Evolutionary conservation across 345 rosid species (phyloP).

Genomic region (Cochlearia excelsa): DNA sequence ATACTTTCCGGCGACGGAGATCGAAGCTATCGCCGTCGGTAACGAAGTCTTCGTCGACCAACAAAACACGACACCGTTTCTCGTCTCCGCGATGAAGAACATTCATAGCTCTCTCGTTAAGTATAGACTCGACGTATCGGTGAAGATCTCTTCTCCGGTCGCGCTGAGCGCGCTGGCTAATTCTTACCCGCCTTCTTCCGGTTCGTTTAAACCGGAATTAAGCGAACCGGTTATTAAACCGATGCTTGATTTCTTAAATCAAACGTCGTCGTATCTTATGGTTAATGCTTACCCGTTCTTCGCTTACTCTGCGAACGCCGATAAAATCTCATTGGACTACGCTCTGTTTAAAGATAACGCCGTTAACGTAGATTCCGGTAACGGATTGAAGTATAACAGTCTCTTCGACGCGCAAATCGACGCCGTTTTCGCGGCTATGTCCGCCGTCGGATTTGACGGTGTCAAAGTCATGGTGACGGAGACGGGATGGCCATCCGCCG

Average conservation of each 20-base stretch:
- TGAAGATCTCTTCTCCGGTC: constrained; percentile 72
- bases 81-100: constrained; percentile 85
- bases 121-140: constrained; percentile 43
- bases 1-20: constrained; percentile 55
- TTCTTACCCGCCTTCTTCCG: constrained; percentile 82
- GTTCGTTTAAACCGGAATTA: constrained; percentile 63
- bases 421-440: constrained; percentile 85
- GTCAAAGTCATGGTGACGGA: constrained; percentile 67
- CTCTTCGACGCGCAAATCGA: constrained; percentile 88
- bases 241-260: constrained; percentile 60
- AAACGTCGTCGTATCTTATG: constrained; percentile 70
- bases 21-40: constrained; percentile 84
- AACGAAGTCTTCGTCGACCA: constrained; percentile 89
- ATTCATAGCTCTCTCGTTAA: constrained; percentile 59
- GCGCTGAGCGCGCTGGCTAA: constrained; percentile 58
- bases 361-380: constrained; percentile 75
- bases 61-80: constrained; percentile 54
- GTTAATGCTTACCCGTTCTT: constrained; percentile 85
- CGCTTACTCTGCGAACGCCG: constrained; percentile 65
- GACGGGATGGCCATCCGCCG: constrained; percentile 97
- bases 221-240: constrained; percentile 73
- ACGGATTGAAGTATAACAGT: constrained; percentile 62
- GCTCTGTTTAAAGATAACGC: constrained; percentile 61
- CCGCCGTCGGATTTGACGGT: constrained; percentile 59
- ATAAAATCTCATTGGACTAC: constrained; percentile 65